Evolutionary conservation across 768 basidiomycete species (phyloP).

Genomic region (Epithele typhae): DNA sequence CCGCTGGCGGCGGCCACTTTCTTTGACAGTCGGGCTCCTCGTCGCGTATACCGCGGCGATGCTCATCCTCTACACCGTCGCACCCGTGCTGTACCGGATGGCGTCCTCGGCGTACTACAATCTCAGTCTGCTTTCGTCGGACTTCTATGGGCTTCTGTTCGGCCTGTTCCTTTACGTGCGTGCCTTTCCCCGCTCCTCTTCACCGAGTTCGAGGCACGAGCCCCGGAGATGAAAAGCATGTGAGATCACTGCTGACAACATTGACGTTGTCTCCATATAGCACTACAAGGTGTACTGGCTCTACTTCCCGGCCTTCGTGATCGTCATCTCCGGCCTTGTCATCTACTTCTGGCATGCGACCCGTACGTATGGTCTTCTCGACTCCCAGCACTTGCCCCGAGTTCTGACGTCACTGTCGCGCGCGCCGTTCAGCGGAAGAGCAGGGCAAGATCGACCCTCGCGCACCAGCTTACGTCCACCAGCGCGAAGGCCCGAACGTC

Average conservation of each 20-base stretch:
- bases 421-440: constrained; percentile 51
- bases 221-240: too few species aligned
- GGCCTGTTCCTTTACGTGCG: constrained; percentile 57
- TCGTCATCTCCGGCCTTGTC: constrained; percentile 69
- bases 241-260: neutral
- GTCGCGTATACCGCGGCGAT: constrained; percentile 61
- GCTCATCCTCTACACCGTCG: constrained; percentile 81
- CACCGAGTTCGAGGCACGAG: neutral
- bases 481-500: constrained; percentile 14
- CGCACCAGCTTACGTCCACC: constrained; percentile 52
- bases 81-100: constrained; percentile 81
- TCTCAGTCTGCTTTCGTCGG: constrained; percentile 78
- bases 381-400: neutral
- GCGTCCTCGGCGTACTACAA: constrained; percentile 87
- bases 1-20: neutral
- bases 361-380: constrained; percentile 47
- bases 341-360: constrained; percentile 85
- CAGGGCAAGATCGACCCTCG: constrained; percentile 62
- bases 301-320: constrained; percentile 75
- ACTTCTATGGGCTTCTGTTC: constrained; percentile 84
- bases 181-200: neutral
- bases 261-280: constrained; percentile 32
- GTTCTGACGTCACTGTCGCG: neutral
- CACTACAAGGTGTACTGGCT: constrained; percentile 84
- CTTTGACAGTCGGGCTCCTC: constrained; percentile 52